These are phyloP conservation scores for Neoboletus brunneissimus DNA, from an alignment of 768 basidiomycete genomes.

Conservation along the genomic window DNA sequence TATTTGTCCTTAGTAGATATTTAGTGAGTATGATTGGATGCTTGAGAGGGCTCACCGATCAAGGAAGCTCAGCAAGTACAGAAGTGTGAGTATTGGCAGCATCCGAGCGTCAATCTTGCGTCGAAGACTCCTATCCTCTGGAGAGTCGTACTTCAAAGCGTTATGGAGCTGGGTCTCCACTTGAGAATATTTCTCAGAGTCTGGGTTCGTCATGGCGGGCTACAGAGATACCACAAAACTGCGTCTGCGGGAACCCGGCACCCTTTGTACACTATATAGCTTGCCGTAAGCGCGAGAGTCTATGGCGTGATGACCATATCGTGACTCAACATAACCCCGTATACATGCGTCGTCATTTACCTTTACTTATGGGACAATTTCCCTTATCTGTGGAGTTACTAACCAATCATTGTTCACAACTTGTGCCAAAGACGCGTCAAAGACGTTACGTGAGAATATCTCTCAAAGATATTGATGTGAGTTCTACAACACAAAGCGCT, in stretches of 20 bases:
- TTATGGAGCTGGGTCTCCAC: background rate
- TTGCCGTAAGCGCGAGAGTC: background rate
- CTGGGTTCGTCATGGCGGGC: constrained; percentile 8
- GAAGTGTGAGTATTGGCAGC: constrained; percentile 39
- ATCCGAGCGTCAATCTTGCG: constrained; percentile 37
- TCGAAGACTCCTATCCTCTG: constrained; percentile 26
- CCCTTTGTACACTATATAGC: background rate
- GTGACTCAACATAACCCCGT: too few species aligned
- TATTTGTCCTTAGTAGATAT: constrained; percentile 29
- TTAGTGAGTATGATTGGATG: background rate
- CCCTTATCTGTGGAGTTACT: background rate
- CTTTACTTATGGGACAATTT: background rate
- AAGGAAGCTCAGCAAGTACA: constrained; percentile 42
- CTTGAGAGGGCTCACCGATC: constrained; percentile 30
- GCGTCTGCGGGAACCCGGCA: background rate
- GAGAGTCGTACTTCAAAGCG: background rate
- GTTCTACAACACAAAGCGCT: background rate
- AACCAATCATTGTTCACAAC: background rate
- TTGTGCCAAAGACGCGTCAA: background rate
- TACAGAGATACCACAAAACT: background rate
- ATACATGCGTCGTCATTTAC: too few species aligned
- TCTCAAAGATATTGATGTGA: background rate
- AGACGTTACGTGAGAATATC: background rate
- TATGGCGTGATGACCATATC: constrained; percentile 13
- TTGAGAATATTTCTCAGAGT: constrained; percentile 7